Evolutionary conservation across 441 rosid genomes (phyloP).

Genomic region (Erysimum cheiri): DNA sequence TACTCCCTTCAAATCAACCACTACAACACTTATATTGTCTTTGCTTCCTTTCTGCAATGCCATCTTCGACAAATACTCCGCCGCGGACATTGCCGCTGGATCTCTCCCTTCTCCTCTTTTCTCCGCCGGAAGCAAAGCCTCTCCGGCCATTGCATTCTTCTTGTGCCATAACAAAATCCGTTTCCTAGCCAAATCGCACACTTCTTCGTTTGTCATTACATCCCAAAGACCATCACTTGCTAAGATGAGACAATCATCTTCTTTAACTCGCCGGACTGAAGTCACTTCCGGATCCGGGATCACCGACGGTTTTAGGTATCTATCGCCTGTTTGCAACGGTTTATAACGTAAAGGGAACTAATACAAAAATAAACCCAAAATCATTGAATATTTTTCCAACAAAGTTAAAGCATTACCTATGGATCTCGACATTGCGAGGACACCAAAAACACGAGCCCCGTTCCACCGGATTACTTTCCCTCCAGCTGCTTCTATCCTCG

Average conservation of each 20-base stretch:
- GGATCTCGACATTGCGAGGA: slow-evolving; percentile 75
- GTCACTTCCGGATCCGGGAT: slow-evolving; percentile 68
- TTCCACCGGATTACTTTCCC: slow-evolving; percentile 71
- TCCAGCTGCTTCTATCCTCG: slow-evolving; percentile 69
- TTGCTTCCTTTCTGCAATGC: slow-evolving; percentile 71
- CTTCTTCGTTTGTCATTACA: slow-evolving; percentile 67
- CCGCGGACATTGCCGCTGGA: slow-evolving; percentile 66
- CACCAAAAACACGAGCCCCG: slow-evolving; percentile 69
- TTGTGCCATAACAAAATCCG: slow-evolving; percentile 64
- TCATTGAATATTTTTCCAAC: not conserved
- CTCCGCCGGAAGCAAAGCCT: slow-evolving; percentile 35
- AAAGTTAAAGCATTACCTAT: slow-evolving; percentile 49
- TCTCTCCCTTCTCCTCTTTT: slow-evolving; percentile 48
- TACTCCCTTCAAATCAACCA: slow-evolving; percentile 54
- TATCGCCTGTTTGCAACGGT: slow-evolving; percentile 52
- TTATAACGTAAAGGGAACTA: slow-evolving; percentile 2
- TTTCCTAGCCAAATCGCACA: slow-evolving; percentile 58
- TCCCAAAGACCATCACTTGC: slow-evolving; percentile 83
- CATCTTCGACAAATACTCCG: slow-evolving; percentile 61
- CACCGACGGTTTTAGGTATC: slow-evolving; percentile 65
- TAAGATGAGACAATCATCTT: slow-evolving; percentile 64
- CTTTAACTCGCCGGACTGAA: slow-evolving; percentile 55
- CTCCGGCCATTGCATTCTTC: slow-evolving; percentile 50
- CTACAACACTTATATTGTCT: slow-evolving; percentile 66
- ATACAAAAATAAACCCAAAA: not conserved